These are phyloP conservation scores for Handroanthus guayacan DNA, from an alignment of 257 asterid species.

Conservation along the genomic window DNA sequence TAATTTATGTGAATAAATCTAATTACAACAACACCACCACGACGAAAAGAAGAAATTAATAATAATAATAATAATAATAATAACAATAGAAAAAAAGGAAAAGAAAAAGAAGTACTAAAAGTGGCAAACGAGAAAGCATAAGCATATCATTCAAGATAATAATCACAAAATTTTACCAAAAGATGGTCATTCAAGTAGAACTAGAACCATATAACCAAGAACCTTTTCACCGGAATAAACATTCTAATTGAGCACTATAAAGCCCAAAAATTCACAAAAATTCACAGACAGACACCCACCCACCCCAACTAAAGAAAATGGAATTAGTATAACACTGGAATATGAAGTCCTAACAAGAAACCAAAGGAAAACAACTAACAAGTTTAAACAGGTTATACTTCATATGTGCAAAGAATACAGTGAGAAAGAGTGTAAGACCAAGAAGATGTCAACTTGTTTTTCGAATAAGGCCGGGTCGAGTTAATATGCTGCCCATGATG, in stretches of 20 bases:
- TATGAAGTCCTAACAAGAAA: not conserved
- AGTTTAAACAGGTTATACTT: slow-evolving; percentile 15
- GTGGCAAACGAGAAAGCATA: not conserved
- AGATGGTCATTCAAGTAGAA: not conserved
- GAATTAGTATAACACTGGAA: not conserved
- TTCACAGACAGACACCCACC: not conserved
- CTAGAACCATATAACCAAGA: not conserved
- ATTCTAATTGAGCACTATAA: not conserved
- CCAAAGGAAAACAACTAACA: not conserved
- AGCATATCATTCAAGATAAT: not conserved
- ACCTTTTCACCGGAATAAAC: not conserved
- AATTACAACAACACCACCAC: too few relatives aligned
- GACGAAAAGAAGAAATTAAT: not conserved
- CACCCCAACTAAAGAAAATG: not conserved
- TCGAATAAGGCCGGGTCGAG: not conserved
- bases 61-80: not conserved
- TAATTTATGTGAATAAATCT: too few relatives aligned
- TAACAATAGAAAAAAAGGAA: too few relatives aligned
- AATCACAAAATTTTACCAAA: not conserved
- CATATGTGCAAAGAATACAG: slow-evolving; percentile 22
- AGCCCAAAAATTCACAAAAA: not conserved
- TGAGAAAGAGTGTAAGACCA: not conserved
- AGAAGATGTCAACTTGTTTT: not conserved
- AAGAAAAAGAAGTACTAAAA: too few relatives aligned
- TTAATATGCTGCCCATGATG: not conserved